Evolutionary conservation across 495 filamentous ascomycete genomes (phyloP), one percentile per base, ranked within the genome.

Genomic region (Penicillium angulare): DNA sequence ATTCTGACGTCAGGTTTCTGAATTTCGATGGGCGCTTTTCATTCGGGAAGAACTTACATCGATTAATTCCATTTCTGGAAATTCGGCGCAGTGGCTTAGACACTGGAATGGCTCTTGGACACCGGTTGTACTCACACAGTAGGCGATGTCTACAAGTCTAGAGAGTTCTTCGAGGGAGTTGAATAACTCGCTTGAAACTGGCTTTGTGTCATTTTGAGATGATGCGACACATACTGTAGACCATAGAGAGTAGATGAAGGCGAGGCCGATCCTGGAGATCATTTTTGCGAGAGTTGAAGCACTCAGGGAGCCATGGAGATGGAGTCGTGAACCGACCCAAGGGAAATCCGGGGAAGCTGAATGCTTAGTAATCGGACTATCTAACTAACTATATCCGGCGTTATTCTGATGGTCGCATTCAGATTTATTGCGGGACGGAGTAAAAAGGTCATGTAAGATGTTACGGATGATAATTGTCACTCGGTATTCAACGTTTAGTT

Each of bases 111-210:
- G 93, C 47, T 82, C 79, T 7, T 77, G 69, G 47, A 97, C 82
- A 27, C 93, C 93, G n/a, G 82, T 77, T n/a, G 79, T 83, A 34
- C 89, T 88, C 47, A 97, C 87, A 67, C 93, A 98, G 76, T 98
- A 98, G 23, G 90, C 76, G 41, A 98, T 93, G 55, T 98, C 95
- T 22, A 97, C 92, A 3, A 98, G 77, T 36, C 90, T 84, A 12
- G 92, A 81, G 44, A 92, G 71, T 62, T 95, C 89, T 59, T 96
- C 89, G 18, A 98, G 79, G 12, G 90, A 87, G 47, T 77, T 68
- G 72, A 93, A 97, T 52, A 96, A 79, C 26, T 73, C 62, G 40
- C 63, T 53, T 3, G 88, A 85, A 46, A 95, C 73, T 8, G 17
- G 45, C 12, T 22, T 40, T 21, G 49, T 59, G 7, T 42, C 43